Evolutionary conservation across 225 moss, liverwort and hornwort genomes (phyloP).

Genomic region (Ulota crispa): DNA sequence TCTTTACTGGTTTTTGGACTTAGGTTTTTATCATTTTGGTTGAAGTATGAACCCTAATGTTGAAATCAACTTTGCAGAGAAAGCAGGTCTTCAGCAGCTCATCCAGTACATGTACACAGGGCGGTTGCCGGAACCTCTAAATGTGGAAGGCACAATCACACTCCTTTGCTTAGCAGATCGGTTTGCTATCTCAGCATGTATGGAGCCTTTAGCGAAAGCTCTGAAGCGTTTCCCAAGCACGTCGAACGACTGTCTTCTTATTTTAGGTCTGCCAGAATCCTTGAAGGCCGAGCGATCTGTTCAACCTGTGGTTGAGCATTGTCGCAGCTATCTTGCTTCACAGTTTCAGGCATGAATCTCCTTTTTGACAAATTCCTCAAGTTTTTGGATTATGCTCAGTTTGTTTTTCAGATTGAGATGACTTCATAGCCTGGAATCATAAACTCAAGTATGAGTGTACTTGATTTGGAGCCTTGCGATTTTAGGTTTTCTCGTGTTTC

Average conservation of each 20-base stretch:
- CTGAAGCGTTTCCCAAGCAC: slow-evolving; percentile 74
- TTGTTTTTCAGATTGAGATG: slow-evolving; percentile 7
- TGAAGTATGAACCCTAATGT: slow-evolving; percentile 14
- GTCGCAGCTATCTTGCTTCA: slow-evolving; percentile 68
- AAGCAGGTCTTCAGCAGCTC: slow-evolving; percentile 60
- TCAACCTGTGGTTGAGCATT: slow-evolving; percentile 80
- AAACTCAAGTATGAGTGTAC: background rate
- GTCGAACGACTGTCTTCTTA: slow-evolving; percentile 67
- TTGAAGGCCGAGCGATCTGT: slow-evolving; percentile 70
- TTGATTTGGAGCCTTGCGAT: background rate
- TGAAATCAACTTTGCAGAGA: slow-evolving; percentile 46
- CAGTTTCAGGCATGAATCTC: slow-evolving; percentile 62
- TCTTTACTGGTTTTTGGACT: background rate
- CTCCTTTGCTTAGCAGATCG: slow-evolving; percentile 79
- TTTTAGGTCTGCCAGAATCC: slow-evolving; percentile 72
- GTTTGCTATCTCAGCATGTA: slow-evolving; percentile 78
- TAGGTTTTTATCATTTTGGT: background rate
- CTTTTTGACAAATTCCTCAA: background rate
- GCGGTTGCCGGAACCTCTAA: slow-evolving; percentile 54
- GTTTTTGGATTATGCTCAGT: slow-evolving; percentile 2
- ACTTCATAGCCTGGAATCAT: background rate
- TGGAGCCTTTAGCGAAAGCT: slow-evolving; percentile 73
- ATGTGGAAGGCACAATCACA: slow-evolving; percentile 66
- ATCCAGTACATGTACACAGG: slow-evolving; percentile 82
- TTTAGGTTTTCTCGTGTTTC: background rate